Percentiles rank a stretch among this genome's conserved stretches.
Evolutionary conservation across 2,329 filamentous ascomycete genomes (phyloP).

Genomic region (Hymenoscyphus salicellus): DNA sequence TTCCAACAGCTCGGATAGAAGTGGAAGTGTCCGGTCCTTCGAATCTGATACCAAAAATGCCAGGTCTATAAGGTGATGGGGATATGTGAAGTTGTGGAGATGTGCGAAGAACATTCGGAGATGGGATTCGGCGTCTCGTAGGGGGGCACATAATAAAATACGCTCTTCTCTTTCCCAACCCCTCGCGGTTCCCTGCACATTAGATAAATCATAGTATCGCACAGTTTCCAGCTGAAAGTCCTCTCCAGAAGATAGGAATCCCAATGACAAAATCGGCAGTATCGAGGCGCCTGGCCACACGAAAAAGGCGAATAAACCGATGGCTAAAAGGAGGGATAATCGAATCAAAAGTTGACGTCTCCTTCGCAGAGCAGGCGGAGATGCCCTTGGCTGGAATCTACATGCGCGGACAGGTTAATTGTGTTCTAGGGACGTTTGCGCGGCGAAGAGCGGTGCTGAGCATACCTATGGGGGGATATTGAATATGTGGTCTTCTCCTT

Average conservation of each 20-base stretch:
- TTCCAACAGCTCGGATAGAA: conserved; percentile 72
- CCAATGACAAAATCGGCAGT: conserved; percentile 64
- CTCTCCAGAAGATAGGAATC: conserved; percentile 63
- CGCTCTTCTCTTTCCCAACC: conserved; percentile 97
- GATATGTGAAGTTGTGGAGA: conserved; percentile 92
- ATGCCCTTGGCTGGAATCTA: conserved; percentile 82
- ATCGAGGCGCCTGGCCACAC: conserved; percentile 66
- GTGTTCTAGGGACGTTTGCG: conserved; percentile 20
- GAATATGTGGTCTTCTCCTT: conserved; percentile 68
- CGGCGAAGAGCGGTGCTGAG: conserved; percentile 13
- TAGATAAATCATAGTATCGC: conserved; percentile 91
- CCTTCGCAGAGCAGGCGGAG: conserved; percentile 67
- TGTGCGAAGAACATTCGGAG: conserved; percentile 99
- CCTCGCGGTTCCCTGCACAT: conserved; percentile 84
- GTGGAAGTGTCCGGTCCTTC: conserved; percentile 80
- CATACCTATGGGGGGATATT: conserved; percentile 84
- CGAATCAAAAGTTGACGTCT: conserved; percentile 71
- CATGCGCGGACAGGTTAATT: conserved; percentile 11
- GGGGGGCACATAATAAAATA: conserved; percentile 88
- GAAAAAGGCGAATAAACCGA: conserved; percentile 67
- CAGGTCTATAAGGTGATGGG: conserved; percentile 91
- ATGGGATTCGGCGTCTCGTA: conserved; percentile 89
- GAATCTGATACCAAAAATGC: conserved; percentile 97
- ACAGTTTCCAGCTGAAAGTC: conserved; percentile 87
- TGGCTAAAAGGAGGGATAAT: conserved; percentile 55